Percentiles rank a stretch among this genome's conserved stretches.
phyloP scores from a whole-genome alignment of 2,329 filamentous ascomycete genomes.

The Pseudopyricularia javanii region DNA sequence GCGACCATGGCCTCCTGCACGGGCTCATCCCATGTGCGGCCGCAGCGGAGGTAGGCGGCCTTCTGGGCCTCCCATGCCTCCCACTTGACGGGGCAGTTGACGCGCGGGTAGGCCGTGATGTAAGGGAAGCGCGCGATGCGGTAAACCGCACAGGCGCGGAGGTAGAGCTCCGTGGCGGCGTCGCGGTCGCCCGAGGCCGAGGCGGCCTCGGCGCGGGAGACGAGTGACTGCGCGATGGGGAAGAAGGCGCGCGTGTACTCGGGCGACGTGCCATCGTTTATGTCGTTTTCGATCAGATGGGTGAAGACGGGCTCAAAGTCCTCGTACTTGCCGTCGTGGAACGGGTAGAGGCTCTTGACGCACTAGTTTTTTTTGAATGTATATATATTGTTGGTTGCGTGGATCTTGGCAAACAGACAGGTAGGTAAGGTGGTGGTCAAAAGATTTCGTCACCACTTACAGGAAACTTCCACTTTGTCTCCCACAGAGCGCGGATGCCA shows the following conservation, averaged over 20 bases:
- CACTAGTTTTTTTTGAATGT: slow-evolving; percentile 21
- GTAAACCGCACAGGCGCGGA: slow-evolving; percentile 62
- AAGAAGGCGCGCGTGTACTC: slow-evolving; percentile 54
- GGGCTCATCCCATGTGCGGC: slow-evolving; percentile 38
- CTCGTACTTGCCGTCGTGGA: slow-evolving; percentile 56
- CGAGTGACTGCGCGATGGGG: slow-evolving; percentile 45
- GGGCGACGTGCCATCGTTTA: slow-evolving; percentile 53
- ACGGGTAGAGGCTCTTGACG: slow-evolving; percentile 54
- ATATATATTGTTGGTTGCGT: not conserved
- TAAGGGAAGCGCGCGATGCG: slow-evolving; percentile 62
- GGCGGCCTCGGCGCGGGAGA: slow-evolving; percentile 31
- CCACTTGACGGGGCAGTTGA: slow-evolving; percentile 36
- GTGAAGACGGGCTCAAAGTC: slow-evolving; percentile 61
- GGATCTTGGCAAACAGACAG: not conserved
- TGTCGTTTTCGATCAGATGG: slow-evolving; percentile 45
- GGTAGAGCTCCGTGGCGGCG: slow-evolving; percentile 48
- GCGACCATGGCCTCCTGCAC: slow-evolving; percentile 50
- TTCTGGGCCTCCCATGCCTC: slow-evolving; percentile 56
- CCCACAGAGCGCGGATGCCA: slow-evolving; percentile 54
- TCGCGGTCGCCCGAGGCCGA: slow-evolving; percentile 32
- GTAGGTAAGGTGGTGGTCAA: no score
- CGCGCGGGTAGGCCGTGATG: slow-evolving; percentile 24
- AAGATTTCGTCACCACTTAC: no score
- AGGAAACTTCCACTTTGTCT: slow-evolving; percentile 63
- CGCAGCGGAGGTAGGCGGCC: slow-evolving; percentile 46